Percentiles rank a stretch among this genome's conserved stretches.
Conservation (phyloP, 371 early-diverging fungal genomes). For the Lichtheimia corymbifera region DNA sequence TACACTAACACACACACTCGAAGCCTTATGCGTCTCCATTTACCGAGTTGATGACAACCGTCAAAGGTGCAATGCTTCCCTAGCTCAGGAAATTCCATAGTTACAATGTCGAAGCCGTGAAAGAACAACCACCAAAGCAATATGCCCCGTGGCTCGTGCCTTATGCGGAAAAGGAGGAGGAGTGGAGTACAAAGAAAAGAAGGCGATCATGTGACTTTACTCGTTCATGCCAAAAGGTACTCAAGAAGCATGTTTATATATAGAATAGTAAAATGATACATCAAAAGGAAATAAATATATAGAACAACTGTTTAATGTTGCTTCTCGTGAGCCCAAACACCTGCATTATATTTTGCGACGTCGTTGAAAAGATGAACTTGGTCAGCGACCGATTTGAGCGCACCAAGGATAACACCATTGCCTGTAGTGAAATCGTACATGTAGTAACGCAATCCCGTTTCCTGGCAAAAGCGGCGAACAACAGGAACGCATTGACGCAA, state of each 20-base stretch:
- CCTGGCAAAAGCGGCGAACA: constrained; percentile 75
- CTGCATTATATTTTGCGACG: constrained; percentile 59
- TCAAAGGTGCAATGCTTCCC: constrained; percentile 58
- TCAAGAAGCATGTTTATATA: too few relatives aligned
- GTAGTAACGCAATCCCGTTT: constrained; percentile 70
- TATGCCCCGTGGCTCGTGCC: too few relatives aligned
- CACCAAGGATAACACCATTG: constrained; percentile 67
- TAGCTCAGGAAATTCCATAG: constrained; percentile 57
- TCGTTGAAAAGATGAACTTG: constrained; percentile 65
- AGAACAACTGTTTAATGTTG: background rate
- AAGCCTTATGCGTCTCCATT: too few relatives aligned
- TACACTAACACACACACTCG: too few relatives aligned
- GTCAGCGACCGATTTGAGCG: constrained; percentile 71
- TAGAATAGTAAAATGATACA: too few relatives aligned
- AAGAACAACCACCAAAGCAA: too few relatives aligned
- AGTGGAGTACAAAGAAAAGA: too few relatives aligned
- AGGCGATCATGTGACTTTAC: too few relatives aligned
- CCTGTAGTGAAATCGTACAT: constrained; percentile 71
- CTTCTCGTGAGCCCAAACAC: constrained; percentile 27
- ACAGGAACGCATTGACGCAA: constrained; percentile 72
- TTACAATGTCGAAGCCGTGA: background rate
- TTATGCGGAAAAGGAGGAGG: too few relatives aligned
- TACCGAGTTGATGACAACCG: constrained; percentile 49
- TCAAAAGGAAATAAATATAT: too few relatives aligned
- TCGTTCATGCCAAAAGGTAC: too few relatives aligned